phyloP scores from a whole-genome alignment of 345 rosid genomes.

The Rubroshorea leprosula region DNA sequence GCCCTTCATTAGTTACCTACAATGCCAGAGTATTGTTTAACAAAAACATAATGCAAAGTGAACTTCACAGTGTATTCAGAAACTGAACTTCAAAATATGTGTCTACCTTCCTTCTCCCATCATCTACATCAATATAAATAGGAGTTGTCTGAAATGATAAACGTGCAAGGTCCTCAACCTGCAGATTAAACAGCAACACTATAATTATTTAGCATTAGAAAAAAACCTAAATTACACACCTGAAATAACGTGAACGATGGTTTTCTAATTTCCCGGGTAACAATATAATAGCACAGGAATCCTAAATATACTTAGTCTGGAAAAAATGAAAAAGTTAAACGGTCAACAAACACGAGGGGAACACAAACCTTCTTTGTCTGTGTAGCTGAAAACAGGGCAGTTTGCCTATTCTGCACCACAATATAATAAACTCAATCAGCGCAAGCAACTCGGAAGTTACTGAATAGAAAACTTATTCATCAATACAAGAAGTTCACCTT shows the following conservation, averaged over 20 bases:
- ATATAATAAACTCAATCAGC: constrained; percentile 21
- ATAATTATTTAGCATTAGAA: not conserved
- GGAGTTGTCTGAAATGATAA: constrained; percentile 82
- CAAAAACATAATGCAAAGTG: constrained; percentile 3
- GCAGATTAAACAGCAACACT: constrained; percentile 5
- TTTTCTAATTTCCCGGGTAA: not conserved
- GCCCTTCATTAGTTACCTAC: constrained; percentile 94
- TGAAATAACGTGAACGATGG: too few species aligned
- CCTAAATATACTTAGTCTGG: too few species aligned
- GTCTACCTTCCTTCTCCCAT: constrained; percentile 82
- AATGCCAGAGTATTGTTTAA: constrained; percentile 11
- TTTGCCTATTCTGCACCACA: constrained; percentile 85
- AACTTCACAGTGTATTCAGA: constrained; percentile 3
- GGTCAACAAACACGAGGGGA: not conserved
- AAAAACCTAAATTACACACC: not conserved
- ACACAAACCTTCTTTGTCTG: constrained; percentile 80
- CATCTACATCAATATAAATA: constrained; percentile 85
- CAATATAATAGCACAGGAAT: too few species aligned
- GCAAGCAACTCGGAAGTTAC: too few species aligned
- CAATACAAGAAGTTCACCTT: constrained; percentile 44
- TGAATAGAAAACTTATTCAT: constrained; percentile 3
- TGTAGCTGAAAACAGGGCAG: constrained; percentile 96
- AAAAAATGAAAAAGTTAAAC: not conserved
- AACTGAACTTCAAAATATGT: constrained; percentile 4
- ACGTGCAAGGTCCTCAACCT: constrained; percentile 98